Conservation (phyloP, 192 early-diverging fungal genomes). For the Backusella tuberculispora region DNA sequence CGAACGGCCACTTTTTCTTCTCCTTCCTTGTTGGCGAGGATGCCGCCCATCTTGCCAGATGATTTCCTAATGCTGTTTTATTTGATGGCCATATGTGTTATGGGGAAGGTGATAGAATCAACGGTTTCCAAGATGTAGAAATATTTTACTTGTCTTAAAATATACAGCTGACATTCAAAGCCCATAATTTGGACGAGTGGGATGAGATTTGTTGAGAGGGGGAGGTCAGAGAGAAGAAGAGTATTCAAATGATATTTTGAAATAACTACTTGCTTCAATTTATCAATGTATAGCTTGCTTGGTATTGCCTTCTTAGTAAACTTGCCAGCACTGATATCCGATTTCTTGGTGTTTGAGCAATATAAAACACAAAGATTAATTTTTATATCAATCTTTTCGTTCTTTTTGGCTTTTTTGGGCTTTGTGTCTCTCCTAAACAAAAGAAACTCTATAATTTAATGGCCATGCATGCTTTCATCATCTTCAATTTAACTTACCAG, state of each 20-base stretch:
- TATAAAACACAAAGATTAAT: slow-evolving; percentile 13
- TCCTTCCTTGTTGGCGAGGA: no score
- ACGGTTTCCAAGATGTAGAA: slow-evolving; percentile 18
- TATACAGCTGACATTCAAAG: slow-evolving; percentile 13
- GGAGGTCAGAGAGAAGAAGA: slow-evolving; percentile 13
- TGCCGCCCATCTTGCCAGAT: no score
- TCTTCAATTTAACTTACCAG: slow-evolving; percentile 22
- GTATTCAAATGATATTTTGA: slow-evolving; percentile 14
- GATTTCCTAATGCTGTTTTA: slow-evolving; percentile 8
- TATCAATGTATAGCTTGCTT: slow-evolving; percentile 20
- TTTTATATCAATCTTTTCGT: slow-evolving; percentile 12
- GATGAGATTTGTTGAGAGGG: background rate
- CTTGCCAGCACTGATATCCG: slow-evolving; percentile 20
- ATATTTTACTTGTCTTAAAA: slow-evolving; percentile 19
- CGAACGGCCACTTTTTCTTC: slow-evolving; percentile 14
- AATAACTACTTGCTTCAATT: slow-evolving; percentile 11
- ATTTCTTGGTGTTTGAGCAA: slow-evolving; percentile 19
- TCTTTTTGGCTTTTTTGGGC: slow-evolving; percentile 15
- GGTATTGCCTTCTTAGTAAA: slow-evolving; percentile 16
- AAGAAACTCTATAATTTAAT: slow-evolving; percentile 15
- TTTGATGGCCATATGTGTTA: slow-evolving; percentile 18
- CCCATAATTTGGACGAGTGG: slow-evolving; percentile 18
- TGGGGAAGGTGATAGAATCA: slow-evolving; percentile 19
- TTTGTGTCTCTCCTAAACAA: slow-evolving; percentile 15
- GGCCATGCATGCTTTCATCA: slow-evolving; percentile 9